A percentile compares a stretch with the other conserved stretches of the same genome.
Evolutionary conservation across 75 land plant genomes (phyloP).

Genomic region (Pseudotsuga menziesii): DNA sequence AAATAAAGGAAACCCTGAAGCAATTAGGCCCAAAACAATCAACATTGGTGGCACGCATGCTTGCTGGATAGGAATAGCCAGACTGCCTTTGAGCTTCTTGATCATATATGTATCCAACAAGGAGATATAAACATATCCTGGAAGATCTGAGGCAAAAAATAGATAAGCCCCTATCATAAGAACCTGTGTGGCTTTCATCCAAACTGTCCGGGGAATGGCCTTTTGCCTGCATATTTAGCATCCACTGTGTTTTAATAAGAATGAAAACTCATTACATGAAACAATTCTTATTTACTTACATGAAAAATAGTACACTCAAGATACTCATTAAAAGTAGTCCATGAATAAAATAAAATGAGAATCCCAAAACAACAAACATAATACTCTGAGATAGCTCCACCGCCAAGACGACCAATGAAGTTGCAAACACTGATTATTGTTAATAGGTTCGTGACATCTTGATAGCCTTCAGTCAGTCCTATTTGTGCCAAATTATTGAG

Average conservation of each 20-base stretch:
- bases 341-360: neutral
- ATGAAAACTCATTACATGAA: no score
- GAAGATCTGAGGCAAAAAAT: slow-evolving; percentile 31
- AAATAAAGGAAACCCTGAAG: slow-evolving; percentile 31
- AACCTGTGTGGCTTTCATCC: slow-evolving; percentile 37
- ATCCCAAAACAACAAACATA: slow-evolving; percentile 21
- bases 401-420: slow-evolving; percentile 74
- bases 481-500: slow-evolving; percentile 91
- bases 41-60: neutral
- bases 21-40: slow-evolving; percentile 35
- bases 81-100: slow-evolving; percentile 19
- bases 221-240: slow-evolving; percentile 20
- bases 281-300: no score
- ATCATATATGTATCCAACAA: slow-evolving; percentile 49
- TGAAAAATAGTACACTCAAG: no score
- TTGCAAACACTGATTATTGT: slow-evolving; percentile 65
- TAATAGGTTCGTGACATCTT: slow-evolving; percentile 56
- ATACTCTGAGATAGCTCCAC: slow-evolving; percentile 66
- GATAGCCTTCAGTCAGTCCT: slow-evolving; percentile 66
- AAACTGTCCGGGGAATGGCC: slow-evolving; percentile 35
- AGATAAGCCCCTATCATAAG: slow-evolving; percentile 28
- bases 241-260: no score
- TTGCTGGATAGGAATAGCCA: neutral
- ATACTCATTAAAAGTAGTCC: no score
- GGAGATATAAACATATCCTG: slow-evolving; percentile 31